phyloP scores from a whole-genome alignment of 176 grass and related monocot genomes.

The Alopecurus myosuroides region DNA sequence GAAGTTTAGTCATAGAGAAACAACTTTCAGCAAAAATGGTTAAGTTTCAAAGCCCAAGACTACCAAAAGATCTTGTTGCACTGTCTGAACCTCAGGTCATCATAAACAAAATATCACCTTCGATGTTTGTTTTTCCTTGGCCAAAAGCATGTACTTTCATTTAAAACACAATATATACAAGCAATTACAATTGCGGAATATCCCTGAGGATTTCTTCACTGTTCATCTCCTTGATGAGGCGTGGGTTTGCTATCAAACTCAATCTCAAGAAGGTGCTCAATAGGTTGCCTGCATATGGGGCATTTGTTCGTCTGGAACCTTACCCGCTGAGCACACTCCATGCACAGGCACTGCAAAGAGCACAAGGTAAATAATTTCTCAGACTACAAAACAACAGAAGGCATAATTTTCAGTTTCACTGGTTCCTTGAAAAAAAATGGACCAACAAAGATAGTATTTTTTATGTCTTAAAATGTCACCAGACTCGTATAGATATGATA shows the following conservation, averaged over 20 bases:
- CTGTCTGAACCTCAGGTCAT: not conserved
- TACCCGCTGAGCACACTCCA: conserved; percentile 52
- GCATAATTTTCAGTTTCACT: not conserved
- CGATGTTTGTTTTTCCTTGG: not conserved
- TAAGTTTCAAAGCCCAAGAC: not conserved
- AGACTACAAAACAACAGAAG: conserved; percentile 8
- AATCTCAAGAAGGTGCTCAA: conserved; percentile 46
- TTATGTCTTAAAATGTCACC: not conserved
- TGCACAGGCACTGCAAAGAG: conserved; percentile 52
- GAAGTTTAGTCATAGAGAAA: not conserved
- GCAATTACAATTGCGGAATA: not conserved
- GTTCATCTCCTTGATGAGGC: not conserved
- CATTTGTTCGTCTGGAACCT: conserved; percentile 55
- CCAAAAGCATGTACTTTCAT: not conserved
- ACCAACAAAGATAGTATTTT: not conserved
- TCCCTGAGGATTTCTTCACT: not conserved
- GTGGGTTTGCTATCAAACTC: conserved; percentile 14
- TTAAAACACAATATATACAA: conserved; percentile 13
- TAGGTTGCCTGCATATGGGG: conserved; percentile 58
- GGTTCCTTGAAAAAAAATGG: not conserved
- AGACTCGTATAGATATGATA: not conserved
- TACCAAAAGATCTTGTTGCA: not conserved
- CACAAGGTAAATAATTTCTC: not conserved
- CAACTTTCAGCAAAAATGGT: not conserved
- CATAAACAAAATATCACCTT: not conserved